Conservation (phyloP, 2,329 filamentous ascomycete genomes). For the Nigrograna mackinnonii region DNA sequence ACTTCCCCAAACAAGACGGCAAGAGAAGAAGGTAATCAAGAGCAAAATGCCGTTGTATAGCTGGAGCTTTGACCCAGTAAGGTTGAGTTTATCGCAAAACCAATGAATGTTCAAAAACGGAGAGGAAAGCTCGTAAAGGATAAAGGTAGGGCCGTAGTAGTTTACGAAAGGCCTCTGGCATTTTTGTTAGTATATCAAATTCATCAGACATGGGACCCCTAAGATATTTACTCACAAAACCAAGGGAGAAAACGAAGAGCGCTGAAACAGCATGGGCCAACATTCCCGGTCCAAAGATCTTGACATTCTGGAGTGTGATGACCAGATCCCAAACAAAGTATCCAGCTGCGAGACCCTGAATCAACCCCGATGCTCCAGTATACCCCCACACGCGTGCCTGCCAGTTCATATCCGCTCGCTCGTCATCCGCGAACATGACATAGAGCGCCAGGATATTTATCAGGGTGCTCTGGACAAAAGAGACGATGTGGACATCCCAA, state of each 20-base stretch:
- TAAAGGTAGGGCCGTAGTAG: conserved; percentile 79
- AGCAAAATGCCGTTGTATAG: conserved; percentile 77
- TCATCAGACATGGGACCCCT: not conserved
- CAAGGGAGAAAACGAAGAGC: conserved; percentile 73
- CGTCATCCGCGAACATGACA: conserved; percentile 69
- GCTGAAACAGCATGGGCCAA: conserved; percentile 78
- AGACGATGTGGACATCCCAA: conserved; percentile 87
- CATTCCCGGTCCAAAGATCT: conserved; percentile 76
- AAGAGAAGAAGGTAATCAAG: conserved; percentile 74
- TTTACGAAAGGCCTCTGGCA: conserved; percentile 78
- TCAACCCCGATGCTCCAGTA: conserved; percentile 70
- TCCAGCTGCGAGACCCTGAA: conserved; percentile 75
- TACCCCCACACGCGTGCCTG: conserved; percentile 78
- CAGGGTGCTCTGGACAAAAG: conserved; percentile 74
- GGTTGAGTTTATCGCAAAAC: conserved; percentile 85
- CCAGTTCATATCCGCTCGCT: conserved; percentile 68
- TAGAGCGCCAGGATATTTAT: conserved; percentile 76
- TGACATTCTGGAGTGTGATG: conserved; percentile 68
- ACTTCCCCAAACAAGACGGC: conserved; percentile 77
- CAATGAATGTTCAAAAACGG: conserved; percentile 89
- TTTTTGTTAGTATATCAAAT: conserved; percentile 7
- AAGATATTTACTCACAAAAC: conserved; percentile 66
- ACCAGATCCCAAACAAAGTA: conserved; percentile 86
- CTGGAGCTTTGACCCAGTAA: conserved; percentile 75
- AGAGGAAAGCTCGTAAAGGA: conserved; percentile 84